Evolutionary conservation across 2,329 filamentous ascomycete species (phyloP), one percentile per base, ranked within the genome.

Genomic region (Colletotrichum caudatum): DNA sequence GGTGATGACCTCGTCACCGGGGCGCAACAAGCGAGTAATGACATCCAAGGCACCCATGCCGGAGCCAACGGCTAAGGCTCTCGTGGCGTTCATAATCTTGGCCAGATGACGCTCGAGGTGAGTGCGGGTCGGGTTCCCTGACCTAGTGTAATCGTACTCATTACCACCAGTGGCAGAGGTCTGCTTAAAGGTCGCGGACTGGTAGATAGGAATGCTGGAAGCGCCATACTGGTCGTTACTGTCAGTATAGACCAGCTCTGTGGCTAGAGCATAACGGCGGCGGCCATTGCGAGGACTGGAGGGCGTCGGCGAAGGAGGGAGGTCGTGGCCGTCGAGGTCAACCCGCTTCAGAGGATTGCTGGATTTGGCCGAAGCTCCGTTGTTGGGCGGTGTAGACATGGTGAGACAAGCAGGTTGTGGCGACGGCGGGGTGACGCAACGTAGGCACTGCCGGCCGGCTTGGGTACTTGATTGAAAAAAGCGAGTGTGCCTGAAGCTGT

Each of bases 111-210:
- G 91, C 85, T 99, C 96, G 74, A 99, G 90, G 79, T 99, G 96
- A 44, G 95, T 97, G 75, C 96, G 90, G 70, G 96, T 99, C 23
- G 96, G 96, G 81, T 99, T 99, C 68, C 96, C 96, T 46, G 95
- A 98, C 73, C 97, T 93, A 72, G 96, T 98, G 85, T 99, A 99
- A 85, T 99, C 96, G 83, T 98, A 99, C 82, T 98, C 95, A 78
- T 89, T 86, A 72, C 94, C 94, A 71, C 93, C 94, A 57, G 83
- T 87, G 74, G 93, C 92, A 23, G 92, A 94, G 29, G 89, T 89
- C 83, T 98, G 96, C 84, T 99, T 99, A 87, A 99, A 99, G 48
- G 96, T 99, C 60, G 96, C 97, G 60, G 94, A 97, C 88, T 97
- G 96, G 83, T 99, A 99, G 79, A 99, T 98, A 65, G 96, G 96